Base-by-base conservation (phyloP, 768 basidiomycete genomes). In the Tylopilus sp. region DNA sequence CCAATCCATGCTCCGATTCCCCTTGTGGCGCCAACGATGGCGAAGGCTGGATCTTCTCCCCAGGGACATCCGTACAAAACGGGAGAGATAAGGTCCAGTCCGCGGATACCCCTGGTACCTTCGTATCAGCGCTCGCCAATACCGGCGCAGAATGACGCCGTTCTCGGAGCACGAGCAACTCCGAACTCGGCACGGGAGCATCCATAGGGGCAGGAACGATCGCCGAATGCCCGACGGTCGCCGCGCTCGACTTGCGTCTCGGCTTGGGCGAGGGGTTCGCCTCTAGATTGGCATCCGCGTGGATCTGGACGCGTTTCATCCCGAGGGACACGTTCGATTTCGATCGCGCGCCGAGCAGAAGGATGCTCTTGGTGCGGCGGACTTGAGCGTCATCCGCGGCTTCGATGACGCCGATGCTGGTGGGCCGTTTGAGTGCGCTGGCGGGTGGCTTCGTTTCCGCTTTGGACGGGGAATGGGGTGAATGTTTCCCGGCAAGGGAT, bases 31-130 rank as follows among this genome's bases (percentile, higher is more conserved):
- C 48, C 43, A 44, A 16, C 24, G 16, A 25, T 10, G 53, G 54
- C 31, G 53, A 53, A 0, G 41, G 42, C 7, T 45, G 3, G 9
- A 68, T 58, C 57, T 57, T 55, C 38, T 59, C 45, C 12, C 68
- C 68, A 0, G 68, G 68, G 4, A 56, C 40, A 26, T 69, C 68
- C 3, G 57, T 69, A 22, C 56, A 65, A 29, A 71, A 63, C 1
- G 68, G 68, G 12, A 69, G 63, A 1, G 67, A 71, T 30, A 69
- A 26, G 3, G 68, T 69, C 68, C 68, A 69, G 19, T 69, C 68
- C 9, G 55, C 40, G 10, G 48, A 55, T 11, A 37, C 25, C 21
- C 31, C 34, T 30, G 25, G 21, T 3, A 17, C 1, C 5, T 46
- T 53, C 6, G 49, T 21, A 9, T 43, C 42, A 45, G 34, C 16